phyloP scores from a whole-genome alignment of 768 basidiomycete genomes.

The Rhizopogon vinicolor region DNA sequence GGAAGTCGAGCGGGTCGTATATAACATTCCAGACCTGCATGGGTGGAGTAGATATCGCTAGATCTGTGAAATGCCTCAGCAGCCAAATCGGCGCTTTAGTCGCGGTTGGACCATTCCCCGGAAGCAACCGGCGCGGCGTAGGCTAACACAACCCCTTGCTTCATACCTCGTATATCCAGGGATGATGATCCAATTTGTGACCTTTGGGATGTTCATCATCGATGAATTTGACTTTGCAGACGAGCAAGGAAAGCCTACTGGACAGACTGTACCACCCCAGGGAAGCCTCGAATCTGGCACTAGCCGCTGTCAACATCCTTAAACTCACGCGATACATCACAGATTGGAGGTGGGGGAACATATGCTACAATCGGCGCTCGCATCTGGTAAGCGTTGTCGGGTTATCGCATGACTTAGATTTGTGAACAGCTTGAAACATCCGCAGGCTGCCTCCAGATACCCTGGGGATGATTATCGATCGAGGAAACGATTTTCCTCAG shows the following conservation, averaged over 20 bases:
- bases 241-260: slow-evolving; percentile 48
- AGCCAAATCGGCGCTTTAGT: background rate
- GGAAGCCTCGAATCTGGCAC: slow-evolving; percentile 25
- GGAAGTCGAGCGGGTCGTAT: slow-evolving; percentile 30
- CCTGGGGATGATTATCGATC: slow-evolving; percentile 83
- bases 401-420: background rate
- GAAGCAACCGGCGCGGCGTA: background rate
- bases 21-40: slow-evolving; percentile 42
- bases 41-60: slow-evolving; percentile 5
- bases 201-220: slow-evolving; percentile 90
- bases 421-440: background rate
- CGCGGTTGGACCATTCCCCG: background rate
- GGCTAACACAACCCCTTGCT: slow-evolving; percentile 6
- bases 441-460: slow-evolving; percentile 58
- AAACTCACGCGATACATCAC: background rate
- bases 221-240: slow-evolving; percentile 71
- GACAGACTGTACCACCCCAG: slow-evolving; percentile 43
- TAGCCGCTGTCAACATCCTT: slow-evolving; percentile 1
- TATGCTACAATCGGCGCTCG: slow-evolving; percentile 79
- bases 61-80: slow-evolving; percentile 1
- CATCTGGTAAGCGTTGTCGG: slow-evolving; percentile 51
- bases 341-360: slow-evolving; percentile 91
- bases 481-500: slow-evolving; percentile 70
- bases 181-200: slow-evolving; percentile 39
- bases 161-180: background rate